Evolutionary conservation across 306 rosid species (phyloP).

Genomic region (Ochetophila trinervis): DNA sequence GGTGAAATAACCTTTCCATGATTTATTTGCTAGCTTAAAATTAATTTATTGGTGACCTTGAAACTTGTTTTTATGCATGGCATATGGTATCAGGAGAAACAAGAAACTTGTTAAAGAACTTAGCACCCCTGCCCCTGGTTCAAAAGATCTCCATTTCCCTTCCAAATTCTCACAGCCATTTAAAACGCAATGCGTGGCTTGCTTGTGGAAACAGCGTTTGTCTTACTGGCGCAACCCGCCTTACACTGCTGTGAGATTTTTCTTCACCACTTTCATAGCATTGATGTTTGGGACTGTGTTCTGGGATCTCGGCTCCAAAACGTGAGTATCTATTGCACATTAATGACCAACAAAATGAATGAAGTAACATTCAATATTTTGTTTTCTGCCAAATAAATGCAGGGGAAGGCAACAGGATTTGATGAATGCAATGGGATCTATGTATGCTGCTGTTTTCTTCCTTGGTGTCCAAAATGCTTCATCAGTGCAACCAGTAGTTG

Average conservation of each 20-base stretch:
- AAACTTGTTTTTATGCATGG: background rate
- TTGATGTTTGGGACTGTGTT: conserved; percentile 68
- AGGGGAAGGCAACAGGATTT: conserved; percentile 48
- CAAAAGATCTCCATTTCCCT: conserved; percentile 50
- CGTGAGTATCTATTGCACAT: conserved; percentile 27
- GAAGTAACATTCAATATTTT: too few species aligned
- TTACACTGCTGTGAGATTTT: conserved; percentile 51
- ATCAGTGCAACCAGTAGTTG: conserved; percentile 71
- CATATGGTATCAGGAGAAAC: conserved; percentile 52
- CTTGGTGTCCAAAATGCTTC: conserved; percentile 59
- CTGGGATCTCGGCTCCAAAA: conserved; percentile 73
- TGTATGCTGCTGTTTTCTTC: conserved; percentile 61
- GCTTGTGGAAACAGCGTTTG: conserved; percentile 73
- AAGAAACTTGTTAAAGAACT: conserved; percentile 47
- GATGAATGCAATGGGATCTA: conserved; percentile 66
- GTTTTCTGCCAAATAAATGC: background rate
- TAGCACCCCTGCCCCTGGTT: conserved; percentile 49
- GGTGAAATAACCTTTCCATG: background rate
- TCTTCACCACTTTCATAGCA: conserved; percentile 43
- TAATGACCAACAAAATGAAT: background rate
- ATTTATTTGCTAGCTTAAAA: background rate
- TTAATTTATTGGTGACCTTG: background rate
- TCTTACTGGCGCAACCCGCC: conserved; percentile 66
- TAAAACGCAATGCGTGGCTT: conserved; percentile 46
- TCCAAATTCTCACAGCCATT: conserved; percentile 49